A percentile compares a stretch with the other conserved stretches of the same genome.
Evolutionary conservation across 208 protist genomes (phyloP).

Genomic region (Leishmania aethiopica): DNA sequence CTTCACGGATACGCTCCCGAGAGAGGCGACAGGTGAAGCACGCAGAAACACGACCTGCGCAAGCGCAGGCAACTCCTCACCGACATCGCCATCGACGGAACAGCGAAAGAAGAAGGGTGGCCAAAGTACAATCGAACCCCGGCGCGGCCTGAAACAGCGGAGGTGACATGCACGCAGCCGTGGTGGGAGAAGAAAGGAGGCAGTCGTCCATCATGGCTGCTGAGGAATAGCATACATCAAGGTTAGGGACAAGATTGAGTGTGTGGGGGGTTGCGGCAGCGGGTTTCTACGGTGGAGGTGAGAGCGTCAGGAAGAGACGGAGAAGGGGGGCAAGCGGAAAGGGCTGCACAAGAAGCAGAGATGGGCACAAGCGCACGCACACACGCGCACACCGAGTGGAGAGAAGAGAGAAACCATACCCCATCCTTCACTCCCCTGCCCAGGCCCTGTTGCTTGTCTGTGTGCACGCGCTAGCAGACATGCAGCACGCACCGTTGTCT

Average conservation of each 20-base stretch:
- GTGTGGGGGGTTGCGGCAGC: not conserved
- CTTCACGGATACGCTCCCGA: not conserved
- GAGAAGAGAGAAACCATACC: not conserved
- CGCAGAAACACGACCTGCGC: not conserved
- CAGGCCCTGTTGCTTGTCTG: not conserved
- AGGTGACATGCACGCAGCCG: not conserved
- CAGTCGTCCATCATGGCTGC: not conserved
- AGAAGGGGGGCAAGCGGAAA: not conserved
- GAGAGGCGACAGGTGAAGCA: not conserved
- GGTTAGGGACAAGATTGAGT: not conserved
- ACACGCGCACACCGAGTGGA: not conserved
- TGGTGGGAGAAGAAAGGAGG: not conserved
- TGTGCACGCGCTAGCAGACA: not conserved
- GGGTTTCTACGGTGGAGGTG: not conserved
- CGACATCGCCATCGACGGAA: not conserved
- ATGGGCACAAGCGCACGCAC: not conserved
- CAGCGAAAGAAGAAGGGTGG: not conserved
- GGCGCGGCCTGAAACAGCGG: not conserved
- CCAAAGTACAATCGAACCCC: not conserved
- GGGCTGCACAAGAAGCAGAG: not conserved
- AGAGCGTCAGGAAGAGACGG: not conserved
- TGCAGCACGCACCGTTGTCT: not conserved
- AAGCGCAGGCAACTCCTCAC: not conserved
- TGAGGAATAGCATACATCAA: not conserved
- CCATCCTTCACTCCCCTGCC: not conserved